Evolutionary conservation across 176 grass and related monocot species (phyloP).

Genomic region (Triticum monococcum): DNA sequence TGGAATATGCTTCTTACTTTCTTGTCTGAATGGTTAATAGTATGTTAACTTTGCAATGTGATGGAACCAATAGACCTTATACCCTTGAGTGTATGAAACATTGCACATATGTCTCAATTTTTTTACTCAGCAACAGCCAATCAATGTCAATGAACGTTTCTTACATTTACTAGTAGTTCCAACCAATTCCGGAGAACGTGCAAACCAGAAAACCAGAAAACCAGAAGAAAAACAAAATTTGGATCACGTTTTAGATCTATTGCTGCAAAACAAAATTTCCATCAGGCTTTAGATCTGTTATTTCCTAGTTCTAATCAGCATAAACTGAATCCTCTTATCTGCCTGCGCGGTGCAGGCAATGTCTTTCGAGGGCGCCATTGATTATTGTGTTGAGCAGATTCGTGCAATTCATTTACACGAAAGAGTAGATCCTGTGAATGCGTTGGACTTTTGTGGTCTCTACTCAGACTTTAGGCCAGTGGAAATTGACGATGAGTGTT

Average conservation of each 20-base stretch:
- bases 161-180: conserved; percentile 11
- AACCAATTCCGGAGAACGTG: background rate
- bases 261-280: background rate
- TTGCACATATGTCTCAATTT: background rate
- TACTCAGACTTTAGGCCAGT: conserved; percentile 28
- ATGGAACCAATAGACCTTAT: background rate
- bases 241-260: background rate
- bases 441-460: background rate
- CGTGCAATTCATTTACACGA: too few species aligned
- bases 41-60: conserved; percentile 2
- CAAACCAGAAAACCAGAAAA: conserved; percentile 5
- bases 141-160: background rate
- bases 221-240: background rate
- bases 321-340: conserved; percentile 5
- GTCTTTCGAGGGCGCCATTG: background rate
- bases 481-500: conserved; percentile 34
- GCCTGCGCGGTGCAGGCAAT: conserved; percentile 18
- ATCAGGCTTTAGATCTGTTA: background rate
- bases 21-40: background rate
- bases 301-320: background rate
- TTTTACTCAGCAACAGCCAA: background rate
- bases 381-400: background rate
- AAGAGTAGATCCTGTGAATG: background rate
- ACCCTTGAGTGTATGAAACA: background rate
- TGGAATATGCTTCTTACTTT: background rate